Conservation (phyloP, 2,329 filamentous ascomycete species). For the Aureobasidium sp. region DNA sequence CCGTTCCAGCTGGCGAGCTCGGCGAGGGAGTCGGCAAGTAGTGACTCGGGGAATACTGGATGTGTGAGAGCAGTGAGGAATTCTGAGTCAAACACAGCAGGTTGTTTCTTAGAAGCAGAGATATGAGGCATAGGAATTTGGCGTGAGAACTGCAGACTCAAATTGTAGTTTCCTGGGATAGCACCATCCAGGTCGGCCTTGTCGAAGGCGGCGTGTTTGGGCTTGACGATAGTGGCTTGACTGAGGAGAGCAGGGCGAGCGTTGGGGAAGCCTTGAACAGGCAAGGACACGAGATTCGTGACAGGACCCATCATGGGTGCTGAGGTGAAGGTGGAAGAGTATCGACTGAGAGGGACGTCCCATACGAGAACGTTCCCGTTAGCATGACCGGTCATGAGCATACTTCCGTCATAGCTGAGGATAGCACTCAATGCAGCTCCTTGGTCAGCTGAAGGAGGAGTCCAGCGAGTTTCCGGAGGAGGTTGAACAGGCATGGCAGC, state of each 20-base stretch:
- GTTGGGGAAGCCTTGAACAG: conserved; percentile 47
- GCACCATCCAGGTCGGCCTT: conserved; percentile 26
- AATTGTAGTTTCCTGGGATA: conserved; percentile 53
- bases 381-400: conserved; percentile 71
- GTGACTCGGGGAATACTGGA: conserved; percentile 34
- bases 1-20: conserved; percentile 31
- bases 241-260: conserved; percentile 8
- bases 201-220: conserved; percentile 56
- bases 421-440: conserved; percentile 62
- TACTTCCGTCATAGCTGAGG: conserved; percentile 75
- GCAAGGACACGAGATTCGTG: conserved; percentile 71
- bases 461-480: conserved; percentile 29
- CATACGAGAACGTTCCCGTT: conserved; percentile 73
- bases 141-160: conserved; percentile 56
- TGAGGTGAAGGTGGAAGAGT: conserved; percentile 52
- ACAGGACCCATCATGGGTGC: conserved; percentile 72
- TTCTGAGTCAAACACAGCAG: conserved; percentile 5
- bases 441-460: conserved; percentile 40
- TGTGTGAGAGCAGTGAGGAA: conserved; percentile 39
- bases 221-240: conserved; percentile 62
- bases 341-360: conserved; percentile 67
- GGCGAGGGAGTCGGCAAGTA: conserved; percentile 29
- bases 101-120: conserved; percentile 25
- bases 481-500: conserved; percentile 45
- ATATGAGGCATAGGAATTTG: conserved; percentile 24